Base-by-base conservation (phyloP, 768 basidiomycete genomes). In the Pleurotus tuoliensis region DNA sequence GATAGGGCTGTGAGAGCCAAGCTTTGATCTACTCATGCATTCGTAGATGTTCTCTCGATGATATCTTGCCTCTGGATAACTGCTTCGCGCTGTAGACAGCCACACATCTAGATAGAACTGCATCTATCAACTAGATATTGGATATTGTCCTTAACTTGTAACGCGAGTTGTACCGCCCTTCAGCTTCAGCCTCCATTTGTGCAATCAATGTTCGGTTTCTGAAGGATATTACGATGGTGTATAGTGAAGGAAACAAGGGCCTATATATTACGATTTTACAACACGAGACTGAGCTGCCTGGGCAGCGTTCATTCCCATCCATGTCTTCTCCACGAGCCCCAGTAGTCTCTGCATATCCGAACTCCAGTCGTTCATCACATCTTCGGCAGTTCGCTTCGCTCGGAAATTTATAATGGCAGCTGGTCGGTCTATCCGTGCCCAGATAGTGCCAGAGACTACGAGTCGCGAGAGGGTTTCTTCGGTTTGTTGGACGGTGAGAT, bases 291-390 rank as follows among this genome's bases (percentile, higher is more conserved):
- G 88, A 18, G 91, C 91, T 47, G 92, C 91, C 67, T 90, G 83
- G 9, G 92, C 91, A 34, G 92, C 91, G 62, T 93, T 93, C 82
- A 94, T 87, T 38, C 88, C 89, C 92, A 94, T 94, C 92, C 95
- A 97, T n/a, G 93, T 94, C 82, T 98, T 98, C 76, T 99, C 97
- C 12, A 94, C 91, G 41, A 97, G 72, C 15, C 89, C 83, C 58
- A 99, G 78, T 65, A 99, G 74, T 73, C 90, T 94, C 65, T 88
- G 90, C 82, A 99, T 93, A 66, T 98, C 95, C 18, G 87, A 90
- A 71, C 93, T 95, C 96, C 97, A 99, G 59, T 93, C 92, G 67
- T 98, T 98, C 87, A 99, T 88, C 4, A 94, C 88, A 64, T 97
- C 94, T 67, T 98, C 95, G 1, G 91, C 83, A 55, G 80, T 86